A percentile compares a stretch with the other conserved stretches of the same genome.
Evolutionary conservation across 106 monocot species (phyloP).

Genomic region (Platanthera zijinensis): DNA sequence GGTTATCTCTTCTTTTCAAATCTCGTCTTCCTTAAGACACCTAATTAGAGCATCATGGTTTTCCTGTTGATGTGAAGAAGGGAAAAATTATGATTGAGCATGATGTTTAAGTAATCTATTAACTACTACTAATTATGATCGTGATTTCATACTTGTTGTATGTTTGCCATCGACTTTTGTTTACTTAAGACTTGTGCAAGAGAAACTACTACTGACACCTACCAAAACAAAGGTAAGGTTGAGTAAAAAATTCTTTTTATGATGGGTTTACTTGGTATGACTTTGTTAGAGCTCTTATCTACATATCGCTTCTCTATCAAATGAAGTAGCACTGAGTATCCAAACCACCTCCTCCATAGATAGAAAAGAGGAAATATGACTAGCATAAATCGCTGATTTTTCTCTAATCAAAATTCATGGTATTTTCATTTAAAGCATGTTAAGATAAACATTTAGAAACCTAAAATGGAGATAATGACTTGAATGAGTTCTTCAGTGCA

Average conservation of each 20-base stretch:
- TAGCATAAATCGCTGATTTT: no score
- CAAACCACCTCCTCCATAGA: no score
- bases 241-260: background rate
- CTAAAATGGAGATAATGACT: background rate
- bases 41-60: constrained; percentile 86
- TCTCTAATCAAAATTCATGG: no score
- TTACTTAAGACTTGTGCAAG: constrained; percentile 43
- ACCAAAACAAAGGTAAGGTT: constrained; percentile 5
- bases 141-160: constrained; percentile 58
- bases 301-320: no score
- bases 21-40: constrained; percentile 63
- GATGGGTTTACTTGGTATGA: background rate
- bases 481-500: constrained; percentile 16
- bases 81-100: background rate
- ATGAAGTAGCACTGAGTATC: no score
- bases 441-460: background rate
- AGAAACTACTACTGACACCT: constrained; percentile 33
- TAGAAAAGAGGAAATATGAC: no score
- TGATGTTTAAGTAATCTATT: background rate
- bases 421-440: no score
- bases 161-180: constrained; percentile 76
- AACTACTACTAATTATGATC: background rate
- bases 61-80: constrained; percentile 39
- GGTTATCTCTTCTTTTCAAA: constrained; percentile 66
- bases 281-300: no score